Percentiles rank a stretch among this genome's conserved stretches.
Conservation (phyloP, 495 filamentous ascomycete species). For the Tuber calosporum region DNA sequence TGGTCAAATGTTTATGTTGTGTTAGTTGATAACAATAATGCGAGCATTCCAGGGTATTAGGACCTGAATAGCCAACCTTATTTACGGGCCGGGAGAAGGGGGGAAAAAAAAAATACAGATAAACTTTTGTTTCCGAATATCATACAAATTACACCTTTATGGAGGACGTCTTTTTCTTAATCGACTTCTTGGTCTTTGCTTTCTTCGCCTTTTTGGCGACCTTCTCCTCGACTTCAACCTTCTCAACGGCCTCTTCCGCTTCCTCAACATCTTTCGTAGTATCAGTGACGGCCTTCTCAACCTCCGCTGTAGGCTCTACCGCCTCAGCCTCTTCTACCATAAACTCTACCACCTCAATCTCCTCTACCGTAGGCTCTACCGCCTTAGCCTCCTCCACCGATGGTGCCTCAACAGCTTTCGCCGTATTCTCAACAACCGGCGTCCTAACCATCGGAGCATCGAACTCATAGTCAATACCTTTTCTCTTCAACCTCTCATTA, state of each 20-base stretch:
- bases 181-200: constrained; percentile 32
- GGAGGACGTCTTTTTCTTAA: constrained; percentile 29
- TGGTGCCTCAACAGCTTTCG: constrained; percentile 39
- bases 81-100: not conserved
- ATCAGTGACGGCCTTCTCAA: constrained; percentile 12
- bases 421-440: constrained; percentile 46
- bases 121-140: not conserved
- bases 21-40: not conserved
- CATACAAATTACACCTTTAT: constrained; percentile 31
- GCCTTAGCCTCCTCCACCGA: constrained; percentile 44
- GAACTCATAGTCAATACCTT: constrained; percentile 70
- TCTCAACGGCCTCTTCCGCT: constrained; percentile 28
- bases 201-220: constrained; percentile 33
- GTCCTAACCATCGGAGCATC: constrained; percentile 65
- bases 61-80: not conserved
- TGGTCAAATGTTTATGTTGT: not conserved
- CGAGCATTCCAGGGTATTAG: not conserved
- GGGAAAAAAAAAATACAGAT: not conserved
- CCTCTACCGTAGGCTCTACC: constrained; percentile 23
- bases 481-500: constrained; percentile 63
- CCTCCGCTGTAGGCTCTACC: constrained; percentile 24
- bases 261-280: constrained; percentile 27
- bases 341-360: too few species aligned
- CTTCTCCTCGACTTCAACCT: constrained; percentile 25
- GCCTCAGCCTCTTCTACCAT: constrained; percentile 44